These are phyloP conservation scores for Botrytis byssoidea DNA, from an alignment of 2,329 filamentous ascomycete species.

Conservation along the genomic window DNA sequence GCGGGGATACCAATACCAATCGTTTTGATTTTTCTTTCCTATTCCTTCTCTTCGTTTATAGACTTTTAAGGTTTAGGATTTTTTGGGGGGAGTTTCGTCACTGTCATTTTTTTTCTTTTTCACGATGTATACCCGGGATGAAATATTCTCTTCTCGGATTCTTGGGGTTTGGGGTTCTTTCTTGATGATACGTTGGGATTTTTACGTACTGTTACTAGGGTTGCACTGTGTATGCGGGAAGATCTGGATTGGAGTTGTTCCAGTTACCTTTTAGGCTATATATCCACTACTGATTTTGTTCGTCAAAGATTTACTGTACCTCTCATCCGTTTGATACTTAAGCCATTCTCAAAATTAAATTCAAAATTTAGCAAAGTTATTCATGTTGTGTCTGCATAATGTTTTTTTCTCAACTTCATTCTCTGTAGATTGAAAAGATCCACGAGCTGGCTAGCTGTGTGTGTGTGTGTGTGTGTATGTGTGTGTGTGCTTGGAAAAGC, in stretches of 20 bases:
- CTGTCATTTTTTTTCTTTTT: background rate
- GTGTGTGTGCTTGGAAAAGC: background rate
- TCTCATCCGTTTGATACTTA: background rate
- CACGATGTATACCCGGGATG: background rate
- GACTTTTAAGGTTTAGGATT: background rate
- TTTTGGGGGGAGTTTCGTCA: background rate
- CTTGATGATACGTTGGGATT: background rate
- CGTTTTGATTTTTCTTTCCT: constrained; percentile 11
- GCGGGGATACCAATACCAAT: constrained; percentile 20
- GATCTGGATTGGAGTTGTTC: constrained; percentile 5
- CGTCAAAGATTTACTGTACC: background rate
- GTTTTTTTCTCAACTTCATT: background rate
- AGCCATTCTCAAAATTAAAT: background rate
- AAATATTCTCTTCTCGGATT: background rate
- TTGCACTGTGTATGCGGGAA: constrained; percentile 1
- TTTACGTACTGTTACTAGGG: background rate
- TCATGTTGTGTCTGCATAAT: background rate
- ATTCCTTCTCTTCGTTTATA: background rate
- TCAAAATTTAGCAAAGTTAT: background rate
- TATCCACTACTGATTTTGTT: background rate
- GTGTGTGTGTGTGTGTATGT: too few relatives aligned
- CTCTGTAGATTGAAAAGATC: background rate
- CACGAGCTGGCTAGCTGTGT: background rate
- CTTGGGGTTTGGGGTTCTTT: background rate
- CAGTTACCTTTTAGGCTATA: constrained; percentile 5